Conservation (phyloP, 441 rosid genomes). For the Dalechampia spathulata region DNA sequence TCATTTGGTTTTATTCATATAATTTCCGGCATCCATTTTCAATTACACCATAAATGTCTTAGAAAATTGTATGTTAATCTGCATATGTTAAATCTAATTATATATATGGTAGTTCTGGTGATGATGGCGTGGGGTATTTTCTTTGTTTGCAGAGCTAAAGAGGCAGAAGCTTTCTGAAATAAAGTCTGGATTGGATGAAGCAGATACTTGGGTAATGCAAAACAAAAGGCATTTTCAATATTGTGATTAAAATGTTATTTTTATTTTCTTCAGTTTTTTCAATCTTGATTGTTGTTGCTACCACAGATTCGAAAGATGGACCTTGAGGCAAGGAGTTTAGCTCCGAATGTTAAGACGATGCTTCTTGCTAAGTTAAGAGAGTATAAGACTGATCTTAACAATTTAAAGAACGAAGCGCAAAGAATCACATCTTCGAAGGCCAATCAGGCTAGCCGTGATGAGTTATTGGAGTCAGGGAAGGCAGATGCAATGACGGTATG, state of each 20-base stretch:
- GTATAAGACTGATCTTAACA: constrained; percentile 84
- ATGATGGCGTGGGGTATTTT: neutral
- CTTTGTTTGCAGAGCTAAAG: constrained; percentile 48
- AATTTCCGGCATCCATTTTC: no score
- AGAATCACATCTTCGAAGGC: constrained; percentile 43
- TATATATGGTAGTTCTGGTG: neutral
- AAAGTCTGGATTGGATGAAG: constrained; percentile 55
- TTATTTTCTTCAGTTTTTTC: no score
- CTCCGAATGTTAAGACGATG: constrained; percentile 52
- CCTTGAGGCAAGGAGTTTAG: constrained; percentile 80
- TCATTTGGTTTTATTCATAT: no score
- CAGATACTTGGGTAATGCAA: constrained; percentile 69
- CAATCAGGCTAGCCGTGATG: constrained; percentile 60
- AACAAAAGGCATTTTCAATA: neutral
- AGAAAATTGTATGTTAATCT: no score
- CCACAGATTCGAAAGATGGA: constrained; percentile 82
- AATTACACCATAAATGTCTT: no score
- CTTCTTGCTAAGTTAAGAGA: constrained; percentile 81
- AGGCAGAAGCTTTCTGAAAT: constrained; percentile 74
- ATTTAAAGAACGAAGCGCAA: constrained; percentile 66
- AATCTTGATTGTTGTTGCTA: neutral
- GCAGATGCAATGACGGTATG: constrained; percentile 57
- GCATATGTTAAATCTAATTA: no score
- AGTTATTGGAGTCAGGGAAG: constrained; percentile 74
- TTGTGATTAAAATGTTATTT: no score